Conservation (phyloP, 768 basidiomycete species). For the Termitomyces sp. region DNA sequence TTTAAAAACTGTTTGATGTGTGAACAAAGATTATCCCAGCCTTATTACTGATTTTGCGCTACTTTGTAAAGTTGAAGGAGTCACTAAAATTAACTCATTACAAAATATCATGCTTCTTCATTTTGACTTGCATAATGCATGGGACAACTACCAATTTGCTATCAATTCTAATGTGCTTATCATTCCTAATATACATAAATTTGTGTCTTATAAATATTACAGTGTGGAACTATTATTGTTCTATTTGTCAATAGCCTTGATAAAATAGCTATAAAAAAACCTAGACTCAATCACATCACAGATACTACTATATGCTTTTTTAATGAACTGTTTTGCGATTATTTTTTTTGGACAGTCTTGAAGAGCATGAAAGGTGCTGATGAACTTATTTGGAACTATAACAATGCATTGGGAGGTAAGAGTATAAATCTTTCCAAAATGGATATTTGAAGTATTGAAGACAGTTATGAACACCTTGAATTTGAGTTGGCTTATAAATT, state of each 20-base stretch:
- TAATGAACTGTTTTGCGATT: neutral
- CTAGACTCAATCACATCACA: neutral
- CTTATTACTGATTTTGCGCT: too few species aligned
- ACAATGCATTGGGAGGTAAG: neutral
- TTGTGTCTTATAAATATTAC: neutral
- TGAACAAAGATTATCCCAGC: too few species aligned
- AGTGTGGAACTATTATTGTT: neutral
- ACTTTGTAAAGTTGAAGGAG: too few species aligned
- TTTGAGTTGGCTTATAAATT: neutral
- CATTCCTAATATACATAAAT: neutral
- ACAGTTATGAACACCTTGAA: neutral
- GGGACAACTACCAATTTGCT: neutral
- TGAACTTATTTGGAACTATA: neutral
- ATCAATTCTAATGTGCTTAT: neutral
- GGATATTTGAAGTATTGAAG: neutral
- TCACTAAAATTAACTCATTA: too few species aligned
- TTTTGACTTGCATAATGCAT: neutral
- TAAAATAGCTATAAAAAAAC: neutral
- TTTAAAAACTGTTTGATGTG: too few species aligned
- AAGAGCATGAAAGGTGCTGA: neutral
- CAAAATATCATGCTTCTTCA: too few species aligned
- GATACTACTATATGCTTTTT: neutral
- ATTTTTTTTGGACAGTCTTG: neutral
- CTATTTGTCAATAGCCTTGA: neutral
- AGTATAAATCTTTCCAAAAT: neutral